Conservation (phyloP, 768 basidiomycete genomes). For the Dendrothele bispora region DNA sequence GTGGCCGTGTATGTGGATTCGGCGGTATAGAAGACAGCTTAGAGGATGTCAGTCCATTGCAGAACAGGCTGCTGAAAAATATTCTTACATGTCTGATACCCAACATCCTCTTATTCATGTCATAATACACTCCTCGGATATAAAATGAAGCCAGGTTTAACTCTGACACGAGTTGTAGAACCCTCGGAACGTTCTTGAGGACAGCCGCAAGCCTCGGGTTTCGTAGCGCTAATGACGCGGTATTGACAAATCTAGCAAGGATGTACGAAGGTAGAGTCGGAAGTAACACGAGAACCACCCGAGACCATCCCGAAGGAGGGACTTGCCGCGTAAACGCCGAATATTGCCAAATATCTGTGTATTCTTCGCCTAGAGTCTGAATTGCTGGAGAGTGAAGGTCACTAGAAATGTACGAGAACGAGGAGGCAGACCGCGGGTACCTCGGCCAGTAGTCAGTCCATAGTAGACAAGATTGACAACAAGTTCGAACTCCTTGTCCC, state of each 20-base stretch:
- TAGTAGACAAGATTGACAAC: constrained; percentile 69
- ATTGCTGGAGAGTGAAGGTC: constrained; percentile 44
- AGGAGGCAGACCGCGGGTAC: constrained; percentile 32
- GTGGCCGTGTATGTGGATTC: constrained; percentile 70
- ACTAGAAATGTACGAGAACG: constrained; percentile 8
- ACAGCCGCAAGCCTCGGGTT: constrained; percentile 33
- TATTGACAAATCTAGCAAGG: constrained; percentile 47
- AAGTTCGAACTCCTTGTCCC: constrained; percentile 81
- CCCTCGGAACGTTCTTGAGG: constrained; percentile 43
- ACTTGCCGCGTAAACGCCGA: constrained; percentile 37
- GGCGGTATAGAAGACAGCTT: constrained; percentile 76
- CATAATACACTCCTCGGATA: constrained; percentile 77
- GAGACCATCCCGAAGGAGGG: constrained; percentile 45
- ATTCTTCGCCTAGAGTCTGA: constrained; percentile 90
- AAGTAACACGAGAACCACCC: constrained; percentile 61
- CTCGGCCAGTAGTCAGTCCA: constrained; percentile 72
- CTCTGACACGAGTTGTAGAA: constrained; percentile 61
- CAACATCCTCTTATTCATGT: constrained; percentile 63
- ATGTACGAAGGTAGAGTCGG: constrained; percentile 66
- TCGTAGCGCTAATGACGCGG: constrained; percentile 34
- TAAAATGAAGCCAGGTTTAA: constrained; percentile 83
- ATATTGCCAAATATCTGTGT: constrained; percentile 82
- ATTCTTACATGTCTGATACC: constrained; percentile 66
- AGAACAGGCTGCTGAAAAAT: background rate
- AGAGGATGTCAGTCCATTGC: background rate